phyloP scores from a whole-genome alignment of 2,329 filamentous ascomycete genomes.

The Emmonsia crescens region DNA sequence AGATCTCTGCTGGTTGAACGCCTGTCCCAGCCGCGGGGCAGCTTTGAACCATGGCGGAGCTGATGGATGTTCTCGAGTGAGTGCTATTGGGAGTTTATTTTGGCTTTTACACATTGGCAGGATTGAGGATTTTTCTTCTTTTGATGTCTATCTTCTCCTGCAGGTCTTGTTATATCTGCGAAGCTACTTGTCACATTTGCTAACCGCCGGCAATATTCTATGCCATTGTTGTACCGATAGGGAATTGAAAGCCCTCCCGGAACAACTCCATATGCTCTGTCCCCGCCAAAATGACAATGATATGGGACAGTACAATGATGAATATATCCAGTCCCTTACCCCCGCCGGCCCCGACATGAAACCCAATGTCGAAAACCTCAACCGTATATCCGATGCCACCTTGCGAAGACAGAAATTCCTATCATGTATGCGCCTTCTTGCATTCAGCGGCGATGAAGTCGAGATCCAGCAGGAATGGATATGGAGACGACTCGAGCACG shows the following conservation, averaged over 20 bases:
- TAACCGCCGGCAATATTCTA: background rate
- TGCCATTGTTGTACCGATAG: conserved; percentile 16
- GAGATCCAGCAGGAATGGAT: conserved; percentile 52
- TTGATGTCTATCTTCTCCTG: background rate
- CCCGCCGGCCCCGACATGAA: conserved; percentile 39
- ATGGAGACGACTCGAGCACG: conserved; percentile 44
- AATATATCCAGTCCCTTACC: conserved; percentile 1
- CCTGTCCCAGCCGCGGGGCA: background rate
- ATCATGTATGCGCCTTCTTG: conserved; percentile 58
- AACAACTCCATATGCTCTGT: conserved; percentile 55
- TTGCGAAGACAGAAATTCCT: conserved; percentile 52
- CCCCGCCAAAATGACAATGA: conserved; percentile 55
- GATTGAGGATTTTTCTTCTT: background rate
- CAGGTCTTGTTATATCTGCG: background rate
- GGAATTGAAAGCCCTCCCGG: conserved; percentile 34
- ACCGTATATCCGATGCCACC: conserved; percentile 45
- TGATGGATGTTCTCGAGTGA: conserved; percentile 34
- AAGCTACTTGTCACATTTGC: background rate
- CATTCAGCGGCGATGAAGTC: conserved; percentile 51
- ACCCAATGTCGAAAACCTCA: conserved; percentile 18
- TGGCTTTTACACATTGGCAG: background rate
- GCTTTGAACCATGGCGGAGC: conserved; percentile 24
- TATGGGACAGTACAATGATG: conserved; percentile 49
- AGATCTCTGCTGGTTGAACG: background rate
- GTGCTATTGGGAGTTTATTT: conserved; percentile 10